Evolutionary conservation across 1,284 basidiomycete species (phyloP).

Genomic region (Exobasidium cylindrosporum): DNA sequence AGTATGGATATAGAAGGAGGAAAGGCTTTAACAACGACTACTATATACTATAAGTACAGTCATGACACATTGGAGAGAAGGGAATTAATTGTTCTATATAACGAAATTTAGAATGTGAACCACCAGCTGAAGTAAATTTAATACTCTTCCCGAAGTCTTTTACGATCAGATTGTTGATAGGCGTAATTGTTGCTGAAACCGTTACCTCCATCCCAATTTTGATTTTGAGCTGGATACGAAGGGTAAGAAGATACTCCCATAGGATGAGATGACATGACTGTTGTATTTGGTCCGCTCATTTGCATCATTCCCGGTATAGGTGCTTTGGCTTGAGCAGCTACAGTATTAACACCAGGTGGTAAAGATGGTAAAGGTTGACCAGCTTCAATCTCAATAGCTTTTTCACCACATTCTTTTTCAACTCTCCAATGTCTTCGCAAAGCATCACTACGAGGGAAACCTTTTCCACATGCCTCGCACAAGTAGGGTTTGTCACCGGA

Average conservation of each 20-base stretch:
- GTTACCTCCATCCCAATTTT: background rate
- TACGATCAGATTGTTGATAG: background rate
- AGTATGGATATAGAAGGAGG: too few relatives aligned
- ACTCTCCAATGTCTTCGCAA: constrained; percentile 51
- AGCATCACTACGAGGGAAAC: constrained; percentile 52
- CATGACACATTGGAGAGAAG: too few relatives aligned
- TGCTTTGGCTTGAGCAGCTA: constrained; percentile 11
- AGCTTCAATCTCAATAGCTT: constrained; percentile 39
- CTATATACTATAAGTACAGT: too few relatives aligned
- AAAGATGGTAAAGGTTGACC: constrained; percentile 25
- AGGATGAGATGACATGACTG: background rate
- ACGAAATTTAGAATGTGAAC: too few relatives aligned
- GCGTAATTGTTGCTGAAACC: background rate
- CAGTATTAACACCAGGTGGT: constrained; percentile 13
- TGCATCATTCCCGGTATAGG: constrained; percentile 10
- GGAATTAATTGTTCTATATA: too few relatives aligned
- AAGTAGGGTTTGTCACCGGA: constrained; percentile 54
- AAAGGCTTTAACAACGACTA: too few relatives aligned
- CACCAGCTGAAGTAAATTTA: too few relatives aligned
- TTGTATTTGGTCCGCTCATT: background rate
- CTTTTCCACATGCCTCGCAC: constrained; percentile 50
- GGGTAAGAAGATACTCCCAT: background rate
- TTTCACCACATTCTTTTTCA: constrained; percentile 47
- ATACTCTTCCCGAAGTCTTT: background rate
- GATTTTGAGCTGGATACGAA: too few relatives aligned